phyloP scores from a whole-genome alignment of 352 stramenopile species.

The Globisporangium takayamanum region DNA sequence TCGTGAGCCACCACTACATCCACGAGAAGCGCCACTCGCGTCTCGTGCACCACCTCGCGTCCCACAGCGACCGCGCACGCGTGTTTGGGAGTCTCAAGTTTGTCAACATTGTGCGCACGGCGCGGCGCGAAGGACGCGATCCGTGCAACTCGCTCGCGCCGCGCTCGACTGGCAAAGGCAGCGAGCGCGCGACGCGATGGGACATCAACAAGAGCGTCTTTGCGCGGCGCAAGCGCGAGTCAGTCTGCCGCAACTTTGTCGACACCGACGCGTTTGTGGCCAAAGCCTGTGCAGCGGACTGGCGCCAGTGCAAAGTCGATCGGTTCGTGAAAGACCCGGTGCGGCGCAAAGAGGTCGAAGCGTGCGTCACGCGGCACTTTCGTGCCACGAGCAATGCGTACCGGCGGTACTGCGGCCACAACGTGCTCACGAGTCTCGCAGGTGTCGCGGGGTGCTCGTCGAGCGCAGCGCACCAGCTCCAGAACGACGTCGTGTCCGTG shows the following conservation, averaged over 20 bases:
- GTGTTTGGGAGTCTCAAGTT: conserved; percentile 30
- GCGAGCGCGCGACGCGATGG: conserved; percentile 33
- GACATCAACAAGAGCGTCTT: conserved; percentile 84
- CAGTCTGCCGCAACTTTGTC: conserved; percentile 47
- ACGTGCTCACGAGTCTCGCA: conserved; percentile 46
- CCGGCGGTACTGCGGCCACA: conserved; percentile 57
- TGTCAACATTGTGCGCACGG: conserved; percentile 51
- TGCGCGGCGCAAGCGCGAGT: conserved; percentile 47
- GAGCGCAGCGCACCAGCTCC: conserved; percentile 40
- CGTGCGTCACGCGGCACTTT: conserved; percentile 43
- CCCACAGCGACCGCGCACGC: not conserved
- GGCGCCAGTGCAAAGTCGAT: conserved; percentile 69
- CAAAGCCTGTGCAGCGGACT: conserved; percentile 64
- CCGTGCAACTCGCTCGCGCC: conserved; percentile 69
- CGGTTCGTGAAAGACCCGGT: conserved; percentile 61
- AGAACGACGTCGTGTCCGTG: conserved; percentile 63
- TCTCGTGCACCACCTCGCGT: conserved; percentile 8
- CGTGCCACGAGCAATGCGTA: conserved; percentile 54
- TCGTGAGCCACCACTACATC: conserved; percentile 40
- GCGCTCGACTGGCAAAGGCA: conserved; percentile 40
- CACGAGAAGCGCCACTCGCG: conserved; percentile 31
- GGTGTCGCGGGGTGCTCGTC: conserved; percentile 29
- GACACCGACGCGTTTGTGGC: conserved; percentile 62
- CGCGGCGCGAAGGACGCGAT: conserved; percentile 46
- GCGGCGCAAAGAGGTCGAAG: conserved; percentile 53